Base-by-base conservation (phyloP, 208 protist genomes). In the Crithidia brevicula region DNA sequence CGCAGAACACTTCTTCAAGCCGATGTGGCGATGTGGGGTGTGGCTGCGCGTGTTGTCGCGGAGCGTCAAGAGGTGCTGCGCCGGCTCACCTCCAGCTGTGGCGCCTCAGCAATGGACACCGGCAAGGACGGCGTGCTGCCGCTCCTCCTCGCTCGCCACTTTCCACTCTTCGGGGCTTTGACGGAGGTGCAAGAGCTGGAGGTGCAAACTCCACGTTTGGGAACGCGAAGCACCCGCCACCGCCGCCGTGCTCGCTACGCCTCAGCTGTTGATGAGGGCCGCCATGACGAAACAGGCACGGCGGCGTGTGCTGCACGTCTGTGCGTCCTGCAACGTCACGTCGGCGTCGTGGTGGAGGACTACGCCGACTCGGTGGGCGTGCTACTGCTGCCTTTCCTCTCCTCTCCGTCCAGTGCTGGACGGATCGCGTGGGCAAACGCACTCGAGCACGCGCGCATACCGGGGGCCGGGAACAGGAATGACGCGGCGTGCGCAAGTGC, bases 81-180 rank as follows among this genome's bases (percentile, higher is more conserved):
- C 8, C 43, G 43, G 34, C 52, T 78, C 28, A 43, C 54, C 18
- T 10, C 20, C 5, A 38, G 49, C 27, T 65, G 62, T 50, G n/a
- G 30, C 5, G 30, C 11, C 4, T 28, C 58, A 10, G 57, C 49
- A 33, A 45, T 22, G 7, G 11, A 3, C 0, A 27, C 50, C 16
- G 20, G 15, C 4, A 40, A 59, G 13, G 57, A 20, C 13, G 47
- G 59, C 33, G 59, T 49, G 60, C 56, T 69, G 38, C 77, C 64
- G n/a, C 56, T 71, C 23, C 43, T 69, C 46, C 40, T 82, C 25
- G 77, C 82, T 7, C 77, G 82, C 3, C 31, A 52, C 22, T 87
- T 85, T 34, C 77, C 82, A 8, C 51, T 84, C 4, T 84, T 87
- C 31, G 82, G 82, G 3, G 54, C 76, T 0, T 6, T 52, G 16